Evolutionary conservation across 2,329 filamentous ascomycete species (phyloP).

Genomic region (Penicillium sumatraense): DNA sequence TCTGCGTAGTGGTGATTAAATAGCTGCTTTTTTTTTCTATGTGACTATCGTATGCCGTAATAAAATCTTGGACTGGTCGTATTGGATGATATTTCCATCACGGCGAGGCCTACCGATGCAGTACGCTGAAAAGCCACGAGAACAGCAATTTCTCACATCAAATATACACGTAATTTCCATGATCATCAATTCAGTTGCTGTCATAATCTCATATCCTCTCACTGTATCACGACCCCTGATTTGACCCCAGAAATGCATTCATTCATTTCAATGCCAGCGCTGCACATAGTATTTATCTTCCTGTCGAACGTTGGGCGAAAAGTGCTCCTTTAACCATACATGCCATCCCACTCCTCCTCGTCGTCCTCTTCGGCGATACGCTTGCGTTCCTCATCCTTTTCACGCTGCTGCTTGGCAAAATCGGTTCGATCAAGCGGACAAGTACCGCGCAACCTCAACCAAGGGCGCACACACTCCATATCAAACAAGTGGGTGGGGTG

Average conservation of each 20-base stretch:
- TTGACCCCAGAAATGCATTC: neutral
- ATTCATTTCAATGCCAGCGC: neutral
- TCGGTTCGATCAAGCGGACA: conserved; percentile 66
- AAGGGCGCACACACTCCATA: conserved; percentile 67
- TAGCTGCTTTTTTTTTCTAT: too few relatives aligned
- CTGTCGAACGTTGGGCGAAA: neutral
- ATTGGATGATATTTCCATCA: too few relatives aligned
- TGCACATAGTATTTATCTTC: neutral
- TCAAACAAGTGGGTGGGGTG: conserved; percentile 67
- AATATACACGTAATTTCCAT: neutral
- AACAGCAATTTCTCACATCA: neutral
- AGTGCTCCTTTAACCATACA: conserved; percentile 43
- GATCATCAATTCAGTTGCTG: neutral
- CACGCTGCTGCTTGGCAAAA: conserved; percentile 60
- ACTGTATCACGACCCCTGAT: neutral
- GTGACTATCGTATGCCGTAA: neutral
- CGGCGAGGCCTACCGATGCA: neutral
- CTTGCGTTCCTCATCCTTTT: conserved; percentile 55
- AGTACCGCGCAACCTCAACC: conserved; percentile 67
- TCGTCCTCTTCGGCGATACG: conserved; percentile 45
- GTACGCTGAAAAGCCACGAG: neutral
- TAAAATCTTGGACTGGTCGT: too few relatives aligned
- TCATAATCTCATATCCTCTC: neutral
- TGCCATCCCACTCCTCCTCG: conserved; percentile 54
- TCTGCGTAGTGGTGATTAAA: too few relatives aligned